phyloP scores from a whole-genome alignment of 2,329 filamentous ascomycete genomes.

The Monilinia laxa region DNA sequence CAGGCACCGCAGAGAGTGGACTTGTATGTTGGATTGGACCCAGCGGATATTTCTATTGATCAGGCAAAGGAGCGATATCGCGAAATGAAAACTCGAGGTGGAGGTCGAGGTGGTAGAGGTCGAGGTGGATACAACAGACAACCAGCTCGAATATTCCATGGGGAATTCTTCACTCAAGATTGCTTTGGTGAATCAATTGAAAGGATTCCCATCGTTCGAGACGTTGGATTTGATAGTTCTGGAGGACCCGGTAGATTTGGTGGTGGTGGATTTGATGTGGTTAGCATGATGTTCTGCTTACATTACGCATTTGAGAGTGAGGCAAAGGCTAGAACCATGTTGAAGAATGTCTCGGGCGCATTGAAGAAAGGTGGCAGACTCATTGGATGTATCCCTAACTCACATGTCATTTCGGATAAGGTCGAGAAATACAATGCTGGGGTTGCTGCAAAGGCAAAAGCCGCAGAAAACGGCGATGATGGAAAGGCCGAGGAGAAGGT shows the following conservation, averaged over 20 bases:
- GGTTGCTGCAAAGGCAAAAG: constrained; percentile 44
- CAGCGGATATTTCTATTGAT: constrained; percentile 86
- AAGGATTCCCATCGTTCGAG: constrained; percentile 74
- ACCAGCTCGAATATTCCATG: constrained; percentile 69
- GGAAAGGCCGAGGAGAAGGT: constrained; percentile 43
- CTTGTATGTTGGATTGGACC: constrained; percentile 91
- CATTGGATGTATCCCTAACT: constrained; percentile 95
- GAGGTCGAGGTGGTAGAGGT: constrained; percentile 53
- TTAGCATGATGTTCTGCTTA: constrained; percentile 99
- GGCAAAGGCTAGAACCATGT: constrained; percentile 84
- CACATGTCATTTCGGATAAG: constrained; percentile 77
- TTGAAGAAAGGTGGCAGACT: constrained; percentile 94
- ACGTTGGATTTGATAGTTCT: constrained; percentile 78
- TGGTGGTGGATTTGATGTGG: constrained; percentile 86
- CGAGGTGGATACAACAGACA: constrained; percentile 51
- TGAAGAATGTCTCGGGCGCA: constrained; percentile 85
- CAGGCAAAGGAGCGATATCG: constrained; percentile 85
- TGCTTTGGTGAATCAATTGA: constrained; percentile 85
- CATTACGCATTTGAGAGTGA: constrained; percentile 98
- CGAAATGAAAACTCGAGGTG: constrained; percentile 63
- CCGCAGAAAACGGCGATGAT: constrained; percentile 38
- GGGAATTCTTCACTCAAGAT: constrained; percentile 85
- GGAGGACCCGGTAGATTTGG: constrained; percentile 66
- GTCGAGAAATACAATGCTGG: constrained; percentile 75
- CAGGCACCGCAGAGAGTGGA: constrained; percentile 87